These are phyloP conservation scores for Sporothrix pallida DNA, from an alignment of 2,329 filamentous ascomycete genomes.

Conservation along the genomic window DNA sequence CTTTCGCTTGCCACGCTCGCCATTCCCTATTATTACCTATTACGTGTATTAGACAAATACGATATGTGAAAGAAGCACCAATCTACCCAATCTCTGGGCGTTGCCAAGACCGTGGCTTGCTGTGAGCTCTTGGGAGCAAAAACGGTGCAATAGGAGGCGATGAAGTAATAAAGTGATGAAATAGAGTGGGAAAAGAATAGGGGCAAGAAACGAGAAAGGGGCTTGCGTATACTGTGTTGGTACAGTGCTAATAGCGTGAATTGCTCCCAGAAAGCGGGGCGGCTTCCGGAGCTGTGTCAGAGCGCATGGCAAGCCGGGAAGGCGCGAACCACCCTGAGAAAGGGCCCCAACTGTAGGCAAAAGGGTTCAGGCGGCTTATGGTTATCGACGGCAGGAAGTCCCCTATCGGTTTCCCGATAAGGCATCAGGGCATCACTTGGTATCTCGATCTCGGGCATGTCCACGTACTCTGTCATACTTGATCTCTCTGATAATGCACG, in stretches of 20 bases:
- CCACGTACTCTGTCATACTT: too few relatives aligned
- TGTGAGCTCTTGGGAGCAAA: neutral
- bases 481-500: too few relatives aligned
- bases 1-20: neutral
- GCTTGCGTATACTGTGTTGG: neutral
- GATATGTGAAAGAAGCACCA: neutral
- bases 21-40: neutral
- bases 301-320: constrained; percentile 14
- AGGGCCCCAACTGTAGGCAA: neutral
- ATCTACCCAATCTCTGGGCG: constrained; percentile 14
- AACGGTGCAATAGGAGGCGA: neutral
- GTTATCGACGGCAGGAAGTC: neutral
- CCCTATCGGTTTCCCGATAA: constrained; percentile 4
- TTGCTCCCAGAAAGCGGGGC: neutral
- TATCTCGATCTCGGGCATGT: neutral
- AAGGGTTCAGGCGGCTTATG: neutral
- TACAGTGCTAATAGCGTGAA: neutral
- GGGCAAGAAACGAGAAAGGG: neutral
- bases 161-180: neutral
- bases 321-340: constrained; percentile 18
- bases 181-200: constrained; percentile 14
- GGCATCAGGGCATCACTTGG: neutral
- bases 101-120: constrained; percentile 25
- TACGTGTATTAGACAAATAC: constrained; percentile 5
- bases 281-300: neutral